Evolutionary conservation across 148 eudicot species (phyloP).

Genomic region (Heliosperma pusillum): DNA sequence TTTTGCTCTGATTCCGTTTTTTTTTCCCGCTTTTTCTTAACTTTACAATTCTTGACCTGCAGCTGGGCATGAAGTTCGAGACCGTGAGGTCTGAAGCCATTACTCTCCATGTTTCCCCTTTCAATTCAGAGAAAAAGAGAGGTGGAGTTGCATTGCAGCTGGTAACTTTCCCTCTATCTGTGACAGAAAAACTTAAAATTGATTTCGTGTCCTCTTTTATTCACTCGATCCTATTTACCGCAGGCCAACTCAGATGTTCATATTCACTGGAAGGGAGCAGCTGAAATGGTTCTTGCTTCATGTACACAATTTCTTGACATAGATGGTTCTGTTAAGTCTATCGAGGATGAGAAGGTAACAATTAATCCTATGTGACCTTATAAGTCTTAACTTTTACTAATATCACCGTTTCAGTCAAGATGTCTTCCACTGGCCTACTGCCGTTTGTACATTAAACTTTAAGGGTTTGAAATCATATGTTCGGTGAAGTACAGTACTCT

Average conservation of each 20-base stretch:
- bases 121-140: conserved; percentile 84
- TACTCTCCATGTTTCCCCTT: conserved; percentile 72
- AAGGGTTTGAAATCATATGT: no score
- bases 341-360: conserved; percentile 53
- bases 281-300: conserved; percentile 72
- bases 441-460: no score
- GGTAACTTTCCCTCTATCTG: conserved; percentile 39
- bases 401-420: background rate
- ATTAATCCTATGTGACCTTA: background rate
- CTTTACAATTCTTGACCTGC: conserved; percentile 5
- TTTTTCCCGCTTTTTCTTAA: background rate
- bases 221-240: background rate
- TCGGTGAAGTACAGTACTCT: no score
- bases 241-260: conserved; percentile 70
- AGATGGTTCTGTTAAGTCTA: conserved; percentile 50
- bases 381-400: background rate
- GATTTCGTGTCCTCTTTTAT: background rate
- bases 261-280: conserved; percentile 96
- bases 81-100: conserved; percentile 59
- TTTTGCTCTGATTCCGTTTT: background rate
- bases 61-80: conserved; percentile 90
- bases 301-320: conserved; percentile 56
- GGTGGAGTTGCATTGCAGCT: conserved; percentile 80
- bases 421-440: no score
- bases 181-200: background rate